Percentiles rank a stretch among this genome's conserved stretches.
Evolutionary conservation across 2,329 filamentous ascomycete species (phyloP).

Genomic region (Tolypocladium nubicola): DNA sequence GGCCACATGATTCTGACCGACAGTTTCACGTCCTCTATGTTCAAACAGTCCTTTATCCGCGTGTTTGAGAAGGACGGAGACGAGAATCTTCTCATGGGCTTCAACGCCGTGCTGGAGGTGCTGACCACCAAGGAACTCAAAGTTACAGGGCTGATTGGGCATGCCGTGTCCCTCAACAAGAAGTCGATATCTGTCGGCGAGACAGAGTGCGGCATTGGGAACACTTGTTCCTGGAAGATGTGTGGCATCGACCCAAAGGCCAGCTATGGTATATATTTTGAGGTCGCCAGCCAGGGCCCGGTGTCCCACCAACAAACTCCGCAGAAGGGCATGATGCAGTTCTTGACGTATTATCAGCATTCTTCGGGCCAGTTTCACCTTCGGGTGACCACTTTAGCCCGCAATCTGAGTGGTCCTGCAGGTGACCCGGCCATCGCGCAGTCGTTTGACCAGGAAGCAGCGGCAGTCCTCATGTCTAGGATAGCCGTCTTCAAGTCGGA

Average conservation of each 20-base stretch:
- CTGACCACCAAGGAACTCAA: conserved; percentile 97
- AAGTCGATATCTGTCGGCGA: conserved; percentile 95
- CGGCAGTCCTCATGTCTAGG: conserved; percentile 95
- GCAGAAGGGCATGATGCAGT: conserved; percentile 94
- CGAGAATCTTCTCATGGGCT: conserved; percentile 94
- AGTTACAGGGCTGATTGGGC: conserved; percentile 92
- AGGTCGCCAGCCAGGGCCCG: conserved; percentile 89
- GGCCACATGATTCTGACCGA: conserved; percentile 98
- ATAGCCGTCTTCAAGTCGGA: conserved; percentile 99
- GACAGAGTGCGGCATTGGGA: conserved; percentile 95
- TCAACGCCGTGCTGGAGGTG: conserved; percentile 93
- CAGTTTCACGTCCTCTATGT: conserved; percentile 98
- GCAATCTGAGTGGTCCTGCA: conserved; percentile 83
- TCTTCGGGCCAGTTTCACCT: conserved; percentile 94
- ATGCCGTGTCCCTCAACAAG: conserved; percentile 94
- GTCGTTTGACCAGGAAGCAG: conserved; percentile 96
- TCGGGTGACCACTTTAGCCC: conserved; percentile 85
- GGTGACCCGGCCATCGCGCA: conserved; percentile 92
- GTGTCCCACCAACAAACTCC: conserved; percentile 76
- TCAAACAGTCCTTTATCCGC: conserved; percentile 95
- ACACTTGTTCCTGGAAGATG: conserved; percentile 99
- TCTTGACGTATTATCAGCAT: conserved; percentile 97
- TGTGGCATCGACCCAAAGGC: conserved; percentile 91
- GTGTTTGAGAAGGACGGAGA: conserved; percentile 95
- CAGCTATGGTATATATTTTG: conserved; percentile 95